Evolutionary conservation across 768 basidiomycete genomes (phyloP).

Genomic region (Xerocomus potaroensis): DNA sequence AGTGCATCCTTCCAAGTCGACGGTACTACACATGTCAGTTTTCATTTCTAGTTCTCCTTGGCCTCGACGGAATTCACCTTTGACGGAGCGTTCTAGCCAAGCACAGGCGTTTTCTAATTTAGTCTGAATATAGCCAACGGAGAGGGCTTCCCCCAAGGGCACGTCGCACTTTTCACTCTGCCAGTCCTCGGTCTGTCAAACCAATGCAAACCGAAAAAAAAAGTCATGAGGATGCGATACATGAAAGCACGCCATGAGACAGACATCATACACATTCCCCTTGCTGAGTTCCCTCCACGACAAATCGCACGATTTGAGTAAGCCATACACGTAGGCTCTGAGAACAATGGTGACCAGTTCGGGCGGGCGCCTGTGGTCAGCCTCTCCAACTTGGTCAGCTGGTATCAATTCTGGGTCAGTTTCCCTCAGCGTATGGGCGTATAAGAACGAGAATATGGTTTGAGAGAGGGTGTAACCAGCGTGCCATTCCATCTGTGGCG

Average conservation of each 20-base stretch:
- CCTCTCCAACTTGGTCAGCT: conserved; percentile 11
- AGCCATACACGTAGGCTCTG: conserved; percentile 57
- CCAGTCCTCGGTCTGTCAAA: conserved; percentile 75
- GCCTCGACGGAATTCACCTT: conserved; percentile 35
- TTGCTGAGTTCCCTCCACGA: conserved; percentile 79
- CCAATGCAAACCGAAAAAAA: not conserved
- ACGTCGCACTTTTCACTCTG: conserved; percentile 87
- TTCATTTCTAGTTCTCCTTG: no score
- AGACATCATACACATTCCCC: conserved; percentile 72
- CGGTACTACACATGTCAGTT: conserved; percentile 42
- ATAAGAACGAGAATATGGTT: conserved; percentile 75
- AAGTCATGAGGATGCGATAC: conserved; percentile 10
- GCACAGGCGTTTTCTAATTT: conserved; percentile 55
- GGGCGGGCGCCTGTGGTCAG: conserved; percentile 47
- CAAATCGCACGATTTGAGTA: conserved; percentile 79
- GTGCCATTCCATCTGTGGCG: conserved; percentile 80
- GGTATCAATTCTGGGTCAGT: conserved; percentile 54
- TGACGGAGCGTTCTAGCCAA: conserved; percentile 51
- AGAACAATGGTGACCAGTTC: conserved; percentile 69
- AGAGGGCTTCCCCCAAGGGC: conserved; percentile 61
- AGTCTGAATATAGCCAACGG: conserved; percentile 47
- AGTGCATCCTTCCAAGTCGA: conserved; percentile 50
- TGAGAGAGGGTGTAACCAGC: conserved; percentile 80
- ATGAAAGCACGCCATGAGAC: conserved; percentile 29
- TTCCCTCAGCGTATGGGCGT: conserved; percentile 60